Evolutionary conservation across 176 grass and related monocot species (phyloP), one percentile per base, ranked within the genome.

Genomic region (Avena sativa): DNA sequence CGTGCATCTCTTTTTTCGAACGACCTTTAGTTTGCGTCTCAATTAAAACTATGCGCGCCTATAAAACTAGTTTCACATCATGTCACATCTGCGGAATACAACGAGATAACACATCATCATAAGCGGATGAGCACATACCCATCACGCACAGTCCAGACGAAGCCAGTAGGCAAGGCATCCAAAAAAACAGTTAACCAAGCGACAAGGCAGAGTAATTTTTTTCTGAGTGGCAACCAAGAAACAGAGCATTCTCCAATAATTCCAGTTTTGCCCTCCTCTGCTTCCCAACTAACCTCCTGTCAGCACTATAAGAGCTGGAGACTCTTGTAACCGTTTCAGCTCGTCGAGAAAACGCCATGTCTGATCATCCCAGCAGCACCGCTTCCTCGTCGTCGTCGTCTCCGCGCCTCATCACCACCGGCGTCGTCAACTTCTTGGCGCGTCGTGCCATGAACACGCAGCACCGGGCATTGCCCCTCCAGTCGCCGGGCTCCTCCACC

Each of bases 401-500:
- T 36, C 10, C 30, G 0, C 23, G 9, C 66, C 4, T 15, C 59
- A 62, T 73, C 19, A 74, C 16, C 66, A 47, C 46, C 66, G 81
- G 87, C 81, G 70, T 79, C 30, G 20, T 81, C 61, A 48, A 23
- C 15, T 79, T 81, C 76, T 53, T 78, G 49, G n/a, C 55, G 2
- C 74, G 83, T 14, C 74, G 87, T 13, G 19, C 48, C 66, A 87
- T 89, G 89, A 61, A 66, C 13, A 61, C 52, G 6, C 76, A 75
- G 25, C 52, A 89, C n/a, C 26, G 19, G 9, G 28, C 68, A 43
- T 43, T 25, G 21, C 23, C 57, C 28, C 23, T 84, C 15, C 76
- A 79, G 32, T 90, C 91, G 77, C 88, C 88, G 53, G 85, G 74
- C 19, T 89, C 91, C 30, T 87, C 87, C 70, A 50, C 76, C 60